Base-by-base conservation (phyloP, 192 early-diverging fungal genomes). In the Fimicolochytrium jonesii region DNA sequence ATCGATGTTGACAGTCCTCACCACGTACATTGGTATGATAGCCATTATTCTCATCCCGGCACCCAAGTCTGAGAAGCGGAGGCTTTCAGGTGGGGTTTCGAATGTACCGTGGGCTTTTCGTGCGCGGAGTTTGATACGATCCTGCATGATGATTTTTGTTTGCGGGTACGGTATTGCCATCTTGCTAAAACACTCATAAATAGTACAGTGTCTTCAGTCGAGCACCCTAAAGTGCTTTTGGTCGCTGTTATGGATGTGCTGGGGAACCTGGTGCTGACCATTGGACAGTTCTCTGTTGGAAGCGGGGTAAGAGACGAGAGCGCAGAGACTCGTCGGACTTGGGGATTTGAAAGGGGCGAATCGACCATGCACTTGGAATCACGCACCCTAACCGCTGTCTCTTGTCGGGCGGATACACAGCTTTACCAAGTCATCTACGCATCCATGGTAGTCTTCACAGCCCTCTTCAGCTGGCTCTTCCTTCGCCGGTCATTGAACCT, bases 391-490 rank as follows among this genome's bases (percentile, higher is more conserved):
- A n/a, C n/a, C n/a, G n/a, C n/a, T n/a, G n/a, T n/a, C n/a, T n/a
- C n/a, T n/a, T n/a, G n/a, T n/a, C n/a, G n/a, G n/a, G n/a, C n/a
- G n/a, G n/a, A n/a, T n/a, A 2, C 22, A 23, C 26, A 64, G 37
- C 33, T 73, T 5, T 73, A 61, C 34, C 71, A 73, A 57, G 68
- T 73, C 29, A 71, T 77, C 37, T 78, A 78, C 45, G 69, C 70
- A 20, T 52, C 43, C 28, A 64, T 78, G 18, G 59, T 78, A 15
- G 77, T 70, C 17, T 75, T 76, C 41, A 73, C 73, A 1, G 72
- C 77, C 0, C 2, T 78, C 15, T 39, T 67, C 31, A 55, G 42
- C 6, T 43, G 52, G 11, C 7, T 56, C 7, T 66, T 78, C 34
- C 51, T 78, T 26, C 22, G 46, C 4, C 48, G 70, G 7, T 26